These are phyloP conservation scores for Sambucus nigra DNA, from an alignment of 129 eudicot species.

Conservation along the genomic window DNA sequence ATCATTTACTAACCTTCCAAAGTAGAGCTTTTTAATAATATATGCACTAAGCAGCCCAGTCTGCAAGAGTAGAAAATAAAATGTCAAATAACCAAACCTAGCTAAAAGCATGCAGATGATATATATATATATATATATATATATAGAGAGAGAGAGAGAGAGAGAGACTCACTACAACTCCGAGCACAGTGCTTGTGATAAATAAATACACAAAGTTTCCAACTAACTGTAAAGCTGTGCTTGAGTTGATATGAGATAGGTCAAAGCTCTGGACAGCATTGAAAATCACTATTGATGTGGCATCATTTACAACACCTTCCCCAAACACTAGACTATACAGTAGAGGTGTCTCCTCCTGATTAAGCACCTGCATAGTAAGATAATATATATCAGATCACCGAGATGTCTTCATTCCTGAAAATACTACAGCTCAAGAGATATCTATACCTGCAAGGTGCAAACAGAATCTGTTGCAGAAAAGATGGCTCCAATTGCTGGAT, in stretches of 20 bases:
- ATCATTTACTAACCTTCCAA: slow-evolving; percentile 63
- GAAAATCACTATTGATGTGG: slow-evolving; percentile 78
- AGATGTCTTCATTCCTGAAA: slow-evolving; percentile 3
- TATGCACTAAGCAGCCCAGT: slow-evolving; percentile 81
- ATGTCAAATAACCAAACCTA: slow-evolving; percentile 5
- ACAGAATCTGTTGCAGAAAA: slow-evolving; percentile 75
- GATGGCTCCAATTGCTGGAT: slow-evolving; percentile 49
- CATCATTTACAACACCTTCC: slow-evolving; percentile 87
- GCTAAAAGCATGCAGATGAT: slow-evolving; percentile 1
- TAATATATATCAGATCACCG: slow-evolving; percentile 8
- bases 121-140: neutral
- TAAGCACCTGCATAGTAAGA: slow-evolving; percentile 47
- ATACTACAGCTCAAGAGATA: neutral
- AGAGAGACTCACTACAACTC: slow-evolving; percentile 46
- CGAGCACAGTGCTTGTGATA: slow-evolving; percentile 55
- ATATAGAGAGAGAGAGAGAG: neutral
- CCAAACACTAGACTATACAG: slow-evolving; percentile 82
- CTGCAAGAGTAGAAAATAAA: slow-evolving; percentile 33
- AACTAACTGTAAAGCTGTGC: slow-evolving; percentile 34
- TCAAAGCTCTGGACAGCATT: slow-evolving; percentile 83
- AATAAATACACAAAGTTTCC: slow-evolving; percentile 69
- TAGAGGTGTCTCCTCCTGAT: slow-evolving; percentile 83
- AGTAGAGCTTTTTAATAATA: slow-evolving; percentile 66
- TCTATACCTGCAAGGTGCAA: slow-evolving; percentile 56
- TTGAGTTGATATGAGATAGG: slow-evolving; percentile 37